Evolutionary conservation across 208 protist genomes (phyloP), one percentile per base, ranked within the genome.

Genomic region (Leishmania turanica): DNA sequence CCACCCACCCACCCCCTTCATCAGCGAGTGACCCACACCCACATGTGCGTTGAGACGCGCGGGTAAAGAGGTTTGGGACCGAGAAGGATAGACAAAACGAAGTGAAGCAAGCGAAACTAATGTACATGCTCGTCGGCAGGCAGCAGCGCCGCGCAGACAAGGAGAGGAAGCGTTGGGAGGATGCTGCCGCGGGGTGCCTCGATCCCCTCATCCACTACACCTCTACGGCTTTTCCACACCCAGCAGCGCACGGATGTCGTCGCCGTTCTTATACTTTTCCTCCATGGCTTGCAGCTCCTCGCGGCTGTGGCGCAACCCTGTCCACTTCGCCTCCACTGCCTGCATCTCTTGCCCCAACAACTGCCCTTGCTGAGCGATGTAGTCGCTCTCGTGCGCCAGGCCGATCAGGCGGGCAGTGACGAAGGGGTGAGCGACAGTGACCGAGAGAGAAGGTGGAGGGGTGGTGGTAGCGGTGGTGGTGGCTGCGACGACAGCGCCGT

Each of bases 201-300:
- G 19, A 15, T 6, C 9, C 27, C 27, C 62, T 19, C 31, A 6
- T 17, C 15, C 2, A 68, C 62, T 34, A 31, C 13, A 68, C 74
- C 45, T 42, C 51, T 70, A 79, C 60, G 0, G 47, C 24, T 27
- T 74, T 15, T 86, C 54, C 49, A 83, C 31, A 8, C 74, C 75
- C 51, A 91, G 73, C 13, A 92, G 77, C 54, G 82, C 81, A 37
- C 83, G 81, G 60, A 94, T 87, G 65, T 93, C 86, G 53, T 92
- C 89, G n/a, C 75, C 81, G 82, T 96, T 94, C 70, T 93, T 76
- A 81, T 96, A 95, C 83, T 94, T 92, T 0, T 68, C 27, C 54
- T 75, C 84, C 68, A 94, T 73, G 40, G 81, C 85, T 13, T 78
- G 82, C 37, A 94, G 76, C 74, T 89, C 83, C 69, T 81, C 75